A percentile compares a stretch with the other conserved stretches of the same genome.
phyloP scores from a whole-genome alignment of 2,329 filamentous ascomycete species.

The Colletotrichum coccodes region DNA sequence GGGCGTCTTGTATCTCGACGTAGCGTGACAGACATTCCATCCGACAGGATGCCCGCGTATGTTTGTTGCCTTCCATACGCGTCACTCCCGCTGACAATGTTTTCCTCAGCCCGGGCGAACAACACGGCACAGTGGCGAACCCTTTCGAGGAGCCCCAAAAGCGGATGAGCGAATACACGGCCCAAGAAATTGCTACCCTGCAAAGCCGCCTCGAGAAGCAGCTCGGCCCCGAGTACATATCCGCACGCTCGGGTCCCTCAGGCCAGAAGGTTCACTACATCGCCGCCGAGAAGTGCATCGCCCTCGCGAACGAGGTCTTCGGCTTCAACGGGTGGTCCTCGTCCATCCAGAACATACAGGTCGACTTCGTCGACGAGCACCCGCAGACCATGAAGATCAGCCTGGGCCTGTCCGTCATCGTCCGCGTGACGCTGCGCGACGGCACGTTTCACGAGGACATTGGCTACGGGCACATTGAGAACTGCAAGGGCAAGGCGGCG shows the following conservation, averaged over 20 bases:
- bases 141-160: conserved; percentile 81
- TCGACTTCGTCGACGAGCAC: conserved; percentile 94
- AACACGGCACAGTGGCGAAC: conserved; percentile 72
- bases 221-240: conserved; percentile 95
- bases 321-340: conserved; percentile 99
- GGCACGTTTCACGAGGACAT: conserved; percentile 98
- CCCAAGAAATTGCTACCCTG: conserved; percentile 88
- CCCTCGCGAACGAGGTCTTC: conserved; percentile 93
- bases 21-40: not conserved
- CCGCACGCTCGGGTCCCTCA: conserved; percentile 82
- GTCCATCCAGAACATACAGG: conserved; percentile 92
- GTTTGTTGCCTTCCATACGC: conserved; percentile 35
- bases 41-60: conserved; percentile 55
- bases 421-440: conserved; percentile 89
- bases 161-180: conserved; percentile 83
- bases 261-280: conserved; percentile 93
- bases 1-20: not conserved
- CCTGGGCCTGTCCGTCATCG: conserved; percentile 88
- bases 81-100: conserved; percentile 34
- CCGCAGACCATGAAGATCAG: conserved; percentile 81
- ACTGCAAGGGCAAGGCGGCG: conserved; percentile 92
- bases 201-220: conserved; percentile 90
- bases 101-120: conserved; percentile 71
- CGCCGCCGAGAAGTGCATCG: conserved; percentile 95
- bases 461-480: conserved; percentile 96